Conservation (phyloP, 2,329 filamentous ascomycete species). For the Xylaria sp. region DNA sequence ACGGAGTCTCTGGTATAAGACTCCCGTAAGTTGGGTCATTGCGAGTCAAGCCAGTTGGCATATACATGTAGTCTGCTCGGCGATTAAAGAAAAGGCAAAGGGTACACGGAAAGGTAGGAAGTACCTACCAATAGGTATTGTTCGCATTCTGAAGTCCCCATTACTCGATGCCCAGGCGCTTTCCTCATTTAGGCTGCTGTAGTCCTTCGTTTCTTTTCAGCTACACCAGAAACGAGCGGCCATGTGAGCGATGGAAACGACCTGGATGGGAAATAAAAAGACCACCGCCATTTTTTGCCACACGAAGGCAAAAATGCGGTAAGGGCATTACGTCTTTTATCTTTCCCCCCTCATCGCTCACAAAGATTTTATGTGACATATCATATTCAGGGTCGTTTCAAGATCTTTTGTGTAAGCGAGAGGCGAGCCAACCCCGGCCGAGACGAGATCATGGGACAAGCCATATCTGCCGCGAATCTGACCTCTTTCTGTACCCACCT, state of each 20-base stretch:
- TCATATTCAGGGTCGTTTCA: conserved; percentile 20
- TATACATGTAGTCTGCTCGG: background rate
- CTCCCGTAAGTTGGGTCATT: conserved; percentile 6
- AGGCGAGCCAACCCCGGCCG: conserved; percentile 5
- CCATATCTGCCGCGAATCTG: conserved; percentile 26
- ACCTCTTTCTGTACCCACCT: background rate
- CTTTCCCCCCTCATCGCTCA: background rate
- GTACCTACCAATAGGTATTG: background rate
- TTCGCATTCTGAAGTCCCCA: background rate
- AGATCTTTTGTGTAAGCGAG: conserved; percentile 5
- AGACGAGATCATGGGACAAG: conserved; percentile 19
- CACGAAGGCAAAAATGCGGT: conserved; percentile 9
- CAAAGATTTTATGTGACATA: conserved; percentile 13
- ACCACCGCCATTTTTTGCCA: conserved; percentile 18
- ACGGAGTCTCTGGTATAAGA: conserved; percentile 7
- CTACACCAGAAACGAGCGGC: background rate
- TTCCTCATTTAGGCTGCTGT: conserved; percentile 25
- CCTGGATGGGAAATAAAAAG: background rate
- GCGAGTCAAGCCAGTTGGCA: background rate
- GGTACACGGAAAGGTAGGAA: background rate
- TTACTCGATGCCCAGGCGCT: conserved; percentile 2
- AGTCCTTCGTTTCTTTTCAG: conserved; percentile 6
- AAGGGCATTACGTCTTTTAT: background rate
- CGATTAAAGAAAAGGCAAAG: conserved; percentile 5
- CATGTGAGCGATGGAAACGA: background rate